Base-by-base conservation (phyloP, 2,329 filamentous ascomycete genomes). In the Chaetothyriales sp. region DNA sequence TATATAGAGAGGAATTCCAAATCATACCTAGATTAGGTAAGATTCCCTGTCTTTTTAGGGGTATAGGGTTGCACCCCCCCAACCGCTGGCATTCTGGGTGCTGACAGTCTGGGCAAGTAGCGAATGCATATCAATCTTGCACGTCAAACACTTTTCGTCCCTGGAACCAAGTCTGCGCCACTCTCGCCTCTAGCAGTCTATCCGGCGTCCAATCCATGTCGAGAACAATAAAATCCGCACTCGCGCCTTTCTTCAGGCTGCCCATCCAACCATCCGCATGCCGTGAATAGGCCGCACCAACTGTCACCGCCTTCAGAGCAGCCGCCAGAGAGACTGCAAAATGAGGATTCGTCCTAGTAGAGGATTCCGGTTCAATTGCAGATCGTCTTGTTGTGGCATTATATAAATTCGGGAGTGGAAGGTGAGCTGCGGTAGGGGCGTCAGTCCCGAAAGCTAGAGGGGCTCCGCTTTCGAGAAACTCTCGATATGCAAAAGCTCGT, bases 401-500 rank as follows among this genome's bases (percentile, higher is more conserved):
- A 50, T 74, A 75, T 33, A 75, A 52, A 56, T 75, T 75, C 3
- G 65, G 65, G 28, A 74, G 60, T 9, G 72, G 67, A 6, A 64
- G 61, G 52, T 72, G 67, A 0, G 67, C 67, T 1, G 73, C 73
- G 1, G 73, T 75, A 0, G 73, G 73, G 0, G 71, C 65, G 57
- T 75, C 73, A 0, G 70, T 70, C 0, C 73, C 73, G 44, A 75
- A 65, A 0, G 73, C 70, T 6, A 75, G 54, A 4, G 61, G 59
- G 0, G 72, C 71, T 2, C 71, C 73, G 6, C 68, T 65, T 9
- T 70, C 67, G 9, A 64, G 48, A 54, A 75, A 74, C 2, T 74
- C 73, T 10, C 66, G 66, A 57, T 75, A 75, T 10, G 73, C 72
- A 58, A 75, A 75, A 1, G 72, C 72, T 4, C 73, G 66, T 55